Evolutionary conservation across 106 monocot species (phyloP).

Genomic region (Xerophyta viscosa): DNA sequence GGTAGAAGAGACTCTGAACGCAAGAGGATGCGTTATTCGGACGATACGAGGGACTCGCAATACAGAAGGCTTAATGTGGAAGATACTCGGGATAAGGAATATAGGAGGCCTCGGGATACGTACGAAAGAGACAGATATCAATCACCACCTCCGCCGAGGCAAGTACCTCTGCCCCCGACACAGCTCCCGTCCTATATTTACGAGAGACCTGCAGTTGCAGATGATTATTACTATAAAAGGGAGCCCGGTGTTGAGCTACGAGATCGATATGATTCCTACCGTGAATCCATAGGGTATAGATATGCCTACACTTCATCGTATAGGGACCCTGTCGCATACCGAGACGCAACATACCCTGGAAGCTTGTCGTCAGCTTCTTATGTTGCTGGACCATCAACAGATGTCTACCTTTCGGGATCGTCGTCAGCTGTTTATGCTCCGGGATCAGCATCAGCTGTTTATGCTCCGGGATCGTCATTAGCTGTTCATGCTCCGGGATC

Average conservation of each 20-base stretch:
- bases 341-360: neutral
- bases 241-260: neutral
- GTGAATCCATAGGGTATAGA: neutral
- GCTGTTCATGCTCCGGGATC: neutral
- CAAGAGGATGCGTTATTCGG: too few species aligned
- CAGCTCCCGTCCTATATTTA: neutral
- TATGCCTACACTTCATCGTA: constrained; percentile 1
- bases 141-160: neutral
- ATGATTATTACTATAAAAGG: constrained; percentile 16
- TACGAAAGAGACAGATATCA: neutral
- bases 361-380: neutral
- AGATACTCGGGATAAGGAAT: too few species aligned
- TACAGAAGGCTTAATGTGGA: too few species aligned
- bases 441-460: neutral
- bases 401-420: too few species aligned
- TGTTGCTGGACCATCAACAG: too few species aligned
- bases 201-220: neutral
- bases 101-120: neutral
- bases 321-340: constrained; percentile 1
- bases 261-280: neutral
- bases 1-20: neutral
- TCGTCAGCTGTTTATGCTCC: neutral
- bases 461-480: too few species aligned
- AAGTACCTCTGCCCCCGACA: neutral
- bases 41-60: too few species aligned